Evolutionary conservation across 192 early-diverging fungal species (phyloP), one percentile per base, ranked within the genome.

Genomic region (Umbelopsis vinacea): DNA sequence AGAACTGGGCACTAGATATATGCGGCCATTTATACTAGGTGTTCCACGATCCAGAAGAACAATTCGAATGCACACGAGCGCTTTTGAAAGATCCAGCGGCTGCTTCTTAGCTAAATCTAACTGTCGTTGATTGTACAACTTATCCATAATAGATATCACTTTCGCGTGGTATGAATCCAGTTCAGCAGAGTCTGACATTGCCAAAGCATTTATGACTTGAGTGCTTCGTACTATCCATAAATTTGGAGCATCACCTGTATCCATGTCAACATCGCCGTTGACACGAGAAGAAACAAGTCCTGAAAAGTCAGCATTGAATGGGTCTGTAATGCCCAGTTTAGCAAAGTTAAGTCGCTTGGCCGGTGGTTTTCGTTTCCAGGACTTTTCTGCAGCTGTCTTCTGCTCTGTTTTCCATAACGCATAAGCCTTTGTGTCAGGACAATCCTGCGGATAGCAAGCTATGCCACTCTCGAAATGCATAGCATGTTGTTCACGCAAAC

Each of bases 371-470:
- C 89, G 79, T 15, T 82, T 75, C 83, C 92, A 94, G 69, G 77
- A 76, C 10, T 69, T 77, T 70, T 84, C 67, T 29, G 76, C 78
- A 21, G 73, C 81, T 0, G 60, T 77, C 6, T 84, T 81, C 10
- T 71, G 35, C n/a, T 52, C 46, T 5, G 57, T 12, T 37, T 63
- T 37, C 77, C 82, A 90, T 4, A 52, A 70, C 33, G 82, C 79
- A 79, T 89, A 94, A 7, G 92, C 88, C 22, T 67, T 23, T 4
- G 92, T 94, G 29, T 90, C 91, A 6, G 93, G 92, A 78, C 85
- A 93, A 78, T 98, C 93, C 60, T 92, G 88, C 15, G 97, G 96
- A 74, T 94, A 97, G 53, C 82, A 87, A 0, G 92, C 84, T 47
- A 89, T 76, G 0, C 90, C 89, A 7, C 87, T 82, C 80, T 99